Percentiles rank a stretch among this genome's conserved stretches.
Evolutionary conservation across 495 filamentous ascomycete species (phyloP).

Genomic region (Penicillium dipodomyicola): DNA sequence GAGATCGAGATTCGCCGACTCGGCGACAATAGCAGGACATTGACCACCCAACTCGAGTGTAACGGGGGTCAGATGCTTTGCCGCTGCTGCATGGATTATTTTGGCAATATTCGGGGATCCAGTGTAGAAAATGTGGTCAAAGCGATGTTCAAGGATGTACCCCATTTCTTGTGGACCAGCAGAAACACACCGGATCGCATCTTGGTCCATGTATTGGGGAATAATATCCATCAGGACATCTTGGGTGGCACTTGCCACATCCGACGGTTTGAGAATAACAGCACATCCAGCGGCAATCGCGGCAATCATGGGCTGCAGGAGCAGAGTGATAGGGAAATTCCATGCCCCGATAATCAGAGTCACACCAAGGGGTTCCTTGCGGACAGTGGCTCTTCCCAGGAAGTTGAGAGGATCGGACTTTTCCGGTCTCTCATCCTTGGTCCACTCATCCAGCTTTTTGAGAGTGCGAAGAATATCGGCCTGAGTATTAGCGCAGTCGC

Average conservation of each 20-base stretch:
- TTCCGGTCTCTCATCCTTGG: constrained; percentile 65
- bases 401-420: constrained; percentile 59
- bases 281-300: constrained; percentile 86
- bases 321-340: constrained; percentile 79
- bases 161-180: constrained; percentile 73
- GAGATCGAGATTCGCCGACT: constrained; percentile 67
- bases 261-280: constrained; percentile 78
- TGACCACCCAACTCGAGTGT: constrained; percentile 79
- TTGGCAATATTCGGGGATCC: constrained; percentile 68
- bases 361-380: constrained; percentile 79
- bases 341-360: constrained; percentile 84
- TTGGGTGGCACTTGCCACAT: constrained; percentile 65
- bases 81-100: constrained; percentile 82
- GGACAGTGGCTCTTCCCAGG: constrained; percentile 61
- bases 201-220: constrained; percentile 63
- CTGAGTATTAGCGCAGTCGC: constrained; percentile 62
- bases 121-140: constrained; percentile 94
- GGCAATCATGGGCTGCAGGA: constrained; percentile 71
- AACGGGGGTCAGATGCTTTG: constrained; percentile 83
- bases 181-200: constrained; percentile 67
- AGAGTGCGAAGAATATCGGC: constrained; percentile 70
- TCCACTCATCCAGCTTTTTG: constrained; percentile 69
- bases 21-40: constrained; percentile 82
- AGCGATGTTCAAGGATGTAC: constrained; percentile 73
- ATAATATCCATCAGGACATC: constrained; percentile 72